A percentile compares a stretch with the other conserved stretches of the same genome.
phyloP scores from a whole-genome alignment of 768 basidiomycete species.

The Fomitopsis serialis region DNA sequence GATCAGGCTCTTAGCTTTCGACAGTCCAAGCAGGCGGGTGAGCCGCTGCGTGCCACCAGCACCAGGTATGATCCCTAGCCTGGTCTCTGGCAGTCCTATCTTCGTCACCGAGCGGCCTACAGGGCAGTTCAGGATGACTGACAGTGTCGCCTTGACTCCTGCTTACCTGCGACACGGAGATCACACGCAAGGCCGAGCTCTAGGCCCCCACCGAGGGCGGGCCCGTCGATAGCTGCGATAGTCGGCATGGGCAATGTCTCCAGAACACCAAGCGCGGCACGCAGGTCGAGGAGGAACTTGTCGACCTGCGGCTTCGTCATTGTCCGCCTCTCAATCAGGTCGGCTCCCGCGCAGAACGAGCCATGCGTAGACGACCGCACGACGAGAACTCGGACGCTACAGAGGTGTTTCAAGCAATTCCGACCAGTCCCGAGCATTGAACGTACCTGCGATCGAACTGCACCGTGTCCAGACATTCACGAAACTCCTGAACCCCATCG shows the following conservation, averaged over 20 bases:
- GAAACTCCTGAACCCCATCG: conserved; percentile 51
- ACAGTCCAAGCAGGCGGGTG: conserved; percentile 68
- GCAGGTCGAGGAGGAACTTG: conserved; percentile 71
- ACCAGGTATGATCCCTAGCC: conserved; percentile 81
- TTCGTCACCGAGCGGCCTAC: conserved; percentile 67
- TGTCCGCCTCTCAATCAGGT: conserved; percentile 76
- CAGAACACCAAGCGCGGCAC: conserved; percentile 66
- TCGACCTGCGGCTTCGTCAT: conserved; percentile 75
- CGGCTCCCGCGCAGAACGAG: conserved; percentile 90
- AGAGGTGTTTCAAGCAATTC: not conserved
- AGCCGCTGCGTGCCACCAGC: conserved; percentile 87
- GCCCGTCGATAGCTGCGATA: conserved; percentile 89
- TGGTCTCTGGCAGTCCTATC: conserved; percentile 82
- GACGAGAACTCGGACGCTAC: conserved; percentile 73
- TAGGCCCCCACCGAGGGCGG: conserved; percentile 89
- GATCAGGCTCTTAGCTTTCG: conserved; percentile 83
- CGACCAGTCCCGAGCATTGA: not conserved
- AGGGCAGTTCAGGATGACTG: not conserved
- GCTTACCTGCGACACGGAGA: conserved; percentile 79
- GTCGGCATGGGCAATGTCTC: conserved; percentile 84
- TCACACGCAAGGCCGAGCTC: conserved; percentile 88
- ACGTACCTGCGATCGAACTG: conserved; percentile 62
- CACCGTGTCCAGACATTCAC: conserved; percentile 59
- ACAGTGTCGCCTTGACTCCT: no score
- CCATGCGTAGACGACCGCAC: conserved; percentile 74